Evolutionary conservation across 169 alveolate species (phyloP).

Genomic region (Babesia divergens): DNA sequence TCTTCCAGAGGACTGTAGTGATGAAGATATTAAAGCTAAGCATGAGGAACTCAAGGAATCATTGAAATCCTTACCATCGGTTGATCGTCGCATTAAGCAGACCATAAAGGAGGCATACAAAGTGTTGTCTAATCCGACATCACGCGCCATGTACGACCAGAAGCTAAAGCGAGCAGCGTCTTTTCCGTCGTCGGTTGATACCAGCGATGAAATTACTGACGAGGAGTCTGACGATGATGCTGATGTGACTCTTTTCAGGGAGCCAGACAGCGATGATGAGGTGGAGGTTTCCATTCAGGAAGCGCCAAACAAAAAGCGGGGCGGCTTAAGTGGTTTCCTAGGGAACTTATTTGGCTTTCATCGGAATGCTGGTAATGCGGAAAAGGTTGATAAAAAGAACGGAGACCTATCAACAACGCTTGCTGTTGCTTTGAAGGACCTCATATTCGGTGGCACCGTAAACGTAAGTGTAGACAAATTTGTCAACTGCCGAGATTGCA

Average conservation of each 20-base stretch:
- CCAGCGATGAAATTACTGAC: background rate
- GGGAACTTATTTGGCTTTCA: constrained; percentile 31
- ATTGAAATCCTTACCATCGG: constrained; percentile 36
- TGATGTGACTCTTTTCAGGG: background rate
- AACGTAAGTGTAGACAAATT: constrained; percentile 22
- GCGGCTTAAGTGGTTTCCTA: constrained; percentile 10
- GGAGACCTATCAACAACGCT: constrained; percentile 21
- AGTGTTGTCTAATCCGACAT: constrained; percentile 43
- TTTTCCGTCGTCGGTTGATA: background rate
- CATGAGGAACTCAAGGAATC: constrained; percentile 43
- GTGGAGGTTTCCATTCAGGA: constrained; percentile 25
- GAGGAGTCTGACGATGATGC: background rate
- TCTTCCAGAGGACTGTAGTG: constrained; percentile 31
- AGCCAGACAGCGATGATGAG: constrained; percentile 13
- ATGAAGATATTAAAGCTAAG: constrained; percentile 8
- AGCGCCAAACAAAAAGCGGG: background rate
- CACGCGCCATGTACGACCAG: constrained; percentile 39
- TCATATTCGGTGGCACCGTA: constrained; percentile 47
- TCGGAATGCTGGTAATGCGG: background rate
- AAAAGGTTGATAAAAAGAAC: background rate
- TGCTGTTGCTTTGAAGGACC: constrained; percentile 6
- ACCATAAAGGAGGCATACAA: constrained; percentile 50
- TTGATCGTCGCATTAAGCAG: constrained; percentile 20
- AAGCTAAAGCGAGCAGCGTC: background rate
- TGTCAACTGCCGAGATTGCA: constrained; percentile 31